These are phyloP conservation scores for Aspergillus incahuasiensis DNA, from an alignment of 495 filamentous ascomycete species.

Conservation along the genomic window DNA sequence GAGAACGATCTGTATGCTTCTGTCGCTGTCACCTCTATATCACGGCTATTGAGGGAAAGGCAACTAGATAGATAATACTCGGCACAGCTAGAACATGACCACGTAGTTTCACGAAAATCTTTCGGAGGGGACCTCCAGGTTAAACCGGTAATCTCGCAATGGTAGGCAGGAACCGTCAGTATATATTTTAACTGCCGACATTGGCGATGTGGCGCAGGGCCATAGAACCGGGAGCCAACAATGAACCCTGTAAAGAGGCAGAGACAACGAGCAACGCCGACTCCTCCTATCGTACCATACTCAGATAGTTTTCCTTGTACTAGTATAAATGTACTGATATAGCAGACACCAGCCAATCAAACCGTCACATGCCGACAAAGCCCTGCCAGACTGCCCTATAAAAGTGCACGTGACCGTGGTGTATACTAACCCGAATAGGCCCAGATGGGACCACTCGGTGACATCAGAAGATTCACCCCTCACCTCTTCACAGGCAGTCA, in stretches of 20 bases:
- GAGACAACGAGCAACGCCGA: too few species aligned
- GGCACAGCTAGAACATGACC: too few species aligned
- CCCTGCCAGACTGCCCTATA: slow-evolving; percentile 7
- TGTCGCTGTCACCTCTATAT: too few species aligned
- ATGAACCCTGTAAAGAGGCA: too few species aligned
- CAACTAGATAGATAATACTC: too few species aligned
- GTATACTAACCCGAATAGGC: slow-evolving; percentile 13
- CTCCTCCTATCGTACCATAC: neutral
- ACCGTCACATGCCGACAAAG: slow-evolving; percentile 1
- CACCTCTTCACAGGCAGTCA: neutral
- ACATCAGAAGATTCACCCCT: slow-evolving; percentile 16
- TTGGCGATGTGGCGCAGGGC: too few species aligned
- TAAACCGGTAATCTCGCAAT: neutral
- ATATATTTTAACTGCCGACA: neutral
- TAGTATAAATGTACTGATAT: neutral
- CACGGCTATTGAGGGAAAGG: too few species aligned
- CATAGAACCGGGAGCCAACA: too few species aligned
- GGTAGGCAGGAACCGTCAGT: neutral
- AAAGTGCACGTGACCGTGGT: slow-evolving; percentile 15
- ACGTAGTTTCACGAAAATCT: neutral
- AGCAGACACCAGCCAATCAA: neutral
- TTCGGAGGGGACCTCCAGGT: neutral
- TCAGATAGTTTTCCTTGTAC: neutral
- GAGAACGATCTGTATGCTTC: too few species aligned
- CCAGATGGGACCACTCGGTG: slow-evolving; percentile 10